Evolutionary conservation across 2,329 filamentous ascomycete species (phyloP), one percentile per base, ranked within the genome.

Genomic region (Venturia nashicola): DNA sequence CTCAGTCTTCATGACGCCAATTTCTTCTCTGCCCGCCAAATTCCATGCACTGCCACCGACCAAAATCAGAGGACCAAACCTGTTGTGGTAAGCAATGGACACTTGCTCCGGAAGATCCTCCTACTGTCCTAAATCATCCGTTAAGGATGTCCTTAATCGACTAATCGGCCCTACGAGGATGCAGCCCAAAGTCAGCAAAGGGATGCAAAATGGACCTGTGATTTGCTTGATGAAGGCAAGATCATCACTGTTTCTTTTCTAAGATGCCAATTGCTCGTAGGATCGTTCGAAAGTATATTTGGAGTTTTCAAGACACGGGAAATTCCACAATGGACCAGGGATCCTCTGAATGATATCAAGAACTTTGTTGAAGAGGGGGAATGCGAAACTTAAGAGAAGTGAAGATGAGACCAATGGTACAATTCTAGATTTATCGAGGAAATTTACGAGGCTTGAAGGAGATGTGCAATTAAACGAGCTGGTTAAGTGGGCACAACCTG

Each of bases 341-440:
- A 48, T n/a, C n/a, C 9, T 8, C n/a, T 23, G 44, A 12, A n/a
- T 23, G 7, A n/a, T 11, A 9, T 9, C 57, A 6, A 60, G 43
- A 7, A 76, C 80, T 63, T 68, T 78, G 65, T 67, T 81, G 64
- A 72, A 76, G 36, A 71, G 72, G 27, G 73, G 77, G 67, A 80
- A 81, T 68, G 72, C 71, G 61, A 76, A 72, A 65, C 69, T 73
- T 14, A 62, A 68, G 54, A 69, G 69, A 68, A 71, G 61, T 32
- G 66, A 69, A 7, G 68, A 72, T 61, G 71, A 73, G 68, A 66
- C 65, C 11, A 66, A 44, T 9, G 20, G 14, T 16, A 27, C n/a
- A 27, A 27, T 60, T 23, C 11, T 60, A 60, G 27, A 18, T 43
- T 18, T 60, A 43, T 36, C 43, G 36, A 43, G 20, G 8, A 48